Conservation (phyloP, 257 asterid genomes). For the Solanum rostratum region DNA sequence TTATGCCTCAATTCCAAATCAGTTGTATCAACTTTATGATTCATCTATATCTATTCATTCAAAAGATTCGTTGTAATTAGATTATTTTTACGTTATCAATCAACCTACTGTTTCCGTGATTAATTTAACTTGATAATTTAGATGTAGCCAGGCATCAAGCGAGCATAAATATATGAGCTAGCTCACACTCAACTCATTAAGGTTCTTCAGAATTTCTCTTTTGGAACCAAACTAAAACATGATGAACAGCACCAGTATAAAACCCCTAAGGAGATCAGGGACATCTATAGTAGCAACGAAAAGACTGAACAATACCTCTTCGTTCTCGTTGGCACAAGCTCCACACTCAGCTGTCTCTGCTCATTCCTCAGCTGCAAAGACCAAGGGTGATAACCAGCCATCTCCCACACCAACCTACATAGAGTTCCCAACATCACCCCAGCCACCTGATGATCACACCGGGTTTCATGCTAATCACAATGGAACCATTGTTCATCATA, state of each 20-base stretch:
- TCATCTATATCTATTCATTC: background rate
- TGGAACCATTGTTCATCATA: constrained; percentile 30
- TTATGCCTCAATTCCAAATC: background rate
- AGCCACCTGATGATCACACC: constrained; percentile 6
- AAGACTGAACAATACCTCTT: background rate
- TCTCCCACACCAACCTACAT: background rate
- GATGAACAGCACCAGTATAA: background rate
- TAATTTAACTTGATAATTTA: background rate
- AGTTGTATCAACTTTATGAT: background rate
- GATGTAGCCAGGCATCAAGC: background rate
- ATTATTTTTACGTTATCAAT: background rate
- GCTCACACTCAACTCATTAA: background rate
- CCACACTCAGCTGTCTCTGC: constrained; percentile 3
- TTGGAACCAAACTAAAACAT: background rate
- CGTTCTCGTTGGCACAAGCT: background rate
- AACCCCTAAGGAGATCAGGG: background rate
- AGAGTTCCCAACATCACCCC: constrained; percentile 52
- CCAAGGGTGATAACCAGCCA: background rate
- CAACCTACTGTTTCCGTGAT: background rate
- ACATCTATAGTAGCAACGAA: background rate
- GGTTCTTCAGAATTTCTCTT: background rate
- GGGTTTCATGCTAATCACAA: constrained; percentile 13
- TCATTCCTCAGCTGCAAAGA: background rate
- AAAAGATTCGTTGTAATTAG: background rate
- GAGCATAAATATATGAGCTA: constrained; percentile 1